Conservation (phyloP, 176 grass and related monocot genomes). For the Aegilops tauschii region DNA sequence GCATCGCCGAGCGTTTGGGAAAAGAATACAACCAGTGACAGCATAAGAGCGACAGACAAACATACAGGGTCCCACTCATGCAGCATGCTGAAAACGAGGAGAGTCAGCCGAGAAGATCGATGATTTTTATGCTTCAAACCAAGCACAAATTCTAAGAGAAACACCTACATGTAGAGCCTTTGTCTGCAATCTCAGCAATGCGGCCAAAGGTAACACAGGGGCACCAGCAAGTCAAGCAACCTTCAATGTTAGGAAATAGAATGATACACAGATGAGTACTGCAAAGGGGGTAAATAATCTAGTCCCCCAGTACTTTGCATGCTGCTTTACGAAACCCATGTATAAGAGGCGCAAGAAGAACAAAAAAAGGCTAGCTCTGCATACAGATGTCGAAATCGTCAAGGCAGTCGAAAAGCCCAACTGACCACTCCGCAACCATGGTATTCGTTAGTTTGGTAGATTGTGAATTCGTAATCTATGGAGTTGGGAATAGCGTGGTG, state of each 20-base stretch:
- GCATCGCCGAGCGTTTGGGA: slow-evolving; percentile 48
- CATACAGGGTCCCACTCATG: slow-evolving; percentile 40
- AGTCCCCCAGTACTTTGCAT: not conserved
- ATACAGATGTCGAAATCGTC: slow-evolving; percentile 44
- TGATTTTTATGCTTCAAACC: not conserved
- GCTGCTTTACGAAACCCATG: not conserved
- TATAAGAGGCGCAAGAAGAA: not conserved
- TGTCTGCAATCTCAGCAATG: slow-evolving; percentile 54
- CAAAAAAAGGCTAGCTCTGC: not conserved
- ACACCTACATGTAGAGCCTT: slow-evolving; percentile 48
- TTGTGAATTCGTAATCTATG: not conserved
- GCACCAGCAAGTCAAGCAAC: slow-evolving; percentile 67
- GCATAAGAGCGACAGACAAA: slow-evolving; percentile 1
- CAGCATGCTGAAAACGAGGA: slow-evolving; percentile 40
- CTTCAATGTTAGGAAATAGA: not conserved
- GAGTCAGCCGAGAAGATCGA: not conserved
- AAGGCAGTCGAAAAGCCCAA: slow-evolving; percentile 42
- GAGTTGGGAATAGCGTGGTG: not conserved
- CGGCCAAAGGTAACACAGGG: slow-evolving; percentile 61
- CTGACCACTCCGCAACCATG: slow-evolving; percentile 47
- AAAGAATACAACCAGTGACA: slow-evolving; percentile 56
- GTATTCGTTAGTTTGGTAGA: not conserved
- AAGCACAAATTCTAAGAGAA: not conserved
- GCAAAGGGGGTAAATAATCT: too few relatives aligned
- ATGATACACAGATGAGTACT: not conserved